Evolutionary conservation across 495 filamentous ascomycete species (phyloP).

Genomic region (Glarea lozoyensis): DNA sequence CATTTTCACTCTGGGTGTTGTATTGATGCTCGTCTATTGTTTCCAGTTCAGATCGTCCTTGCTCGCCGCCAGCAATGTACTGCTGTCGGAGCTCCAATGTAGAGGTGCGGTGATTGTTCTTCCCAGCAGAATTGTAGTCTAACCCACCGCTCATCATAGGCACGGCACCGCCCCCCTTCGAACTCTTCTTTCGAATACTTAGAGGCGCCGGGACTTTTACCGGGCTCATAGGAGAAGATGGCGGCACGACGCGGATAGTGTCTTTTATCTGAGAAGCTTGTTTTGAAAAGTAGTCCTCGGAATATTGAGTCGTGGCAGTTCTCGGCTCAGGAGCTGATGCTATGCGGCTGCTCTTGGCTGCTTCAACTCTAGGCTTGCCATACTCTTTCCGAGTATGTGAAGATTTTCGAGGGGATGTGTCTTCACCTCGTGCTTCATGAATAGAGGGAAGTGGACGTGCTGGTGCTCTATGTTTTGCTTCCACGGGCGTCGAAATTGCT

Average conservation of each 20-base stretch:
- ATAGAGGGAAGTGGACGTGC: slow-evolving; percentile 40
- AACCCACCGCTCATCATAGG: slow-evolving; percentile 9
- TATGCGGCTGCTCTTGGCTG: slow-evolving; percentile 19
- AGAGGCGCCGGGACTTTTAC: slow-evolving; percentile 30
- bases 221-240: slow-evolving; percentile 20
- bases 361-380: not conserved
- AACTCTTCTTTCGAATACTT: slow-evolving; percentile 44
- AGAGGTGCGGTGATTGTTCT: slow-evolving; percentile 3
- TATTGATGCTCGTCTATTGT: slow-evolving; percentile 21
- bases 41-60: not conserved
- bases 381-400: not conserved
- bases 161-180: slow-evolving; percentile 7
- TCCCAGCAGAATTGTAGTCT: slow-evolving; percentile 1
- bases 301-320: slow-evolving; percentile 14
- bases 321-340: slow-evolving; percentile 22
- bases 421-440: slow-evolving; percentile 33
- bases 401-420: slow-evolving; percentile 14
- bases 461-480: slow-evolving; percentile 29
- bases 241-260: slow-evolving; percentile 42
- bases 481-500: slow-evolving; percentile 46
- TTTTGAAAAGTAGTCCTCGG: slow-evolving; percentile 26
- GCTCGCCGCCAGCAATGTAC: slow-evolving; percentile 1
- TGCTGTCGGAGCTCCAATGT: slow-evolving; percentile 17
- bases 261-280: slow-evolving; percentile 28
- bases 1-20: slow-evolving; percentile 8